These are phyloP conservation scores for Pistacia integerrima DNA, from an alignment of 345 rosid genomes.

Conservation along the genomic window DNA sequence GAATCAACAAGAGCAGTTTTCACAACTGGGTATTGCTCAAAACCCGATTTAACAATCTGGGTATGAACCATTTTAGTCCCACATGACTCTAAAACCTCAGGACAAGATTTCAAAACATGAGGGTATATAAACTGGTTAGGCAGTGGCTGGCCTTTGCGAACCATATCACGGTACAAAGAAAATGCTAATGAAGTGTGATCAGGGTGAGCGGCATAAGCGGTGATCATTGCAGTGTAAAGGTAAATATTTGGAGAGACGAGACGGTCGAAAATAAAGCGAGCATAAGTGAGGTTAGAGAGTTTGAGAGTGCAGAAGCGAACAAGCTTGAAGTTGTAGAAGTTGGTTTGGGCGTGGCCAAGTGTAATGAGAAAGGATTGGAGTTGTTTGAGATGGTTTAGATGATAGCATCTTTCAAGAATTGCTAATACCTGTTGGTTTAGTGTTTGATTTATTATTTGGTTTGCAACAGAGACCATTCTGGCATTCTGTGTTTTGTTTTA, in stretches of 20 bases:
- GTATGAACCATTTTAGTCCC: constrained; percentile 57
- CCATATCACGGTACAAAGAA: constrained; percentile 57
- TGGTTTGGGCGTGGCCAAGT: constrained; percentile 59
- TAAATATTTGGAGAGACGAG: constrained; percentile 54
- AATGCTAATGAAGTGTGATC: too few relatives aligned
- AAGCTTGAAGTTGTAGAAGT: constrained; percentile 72
- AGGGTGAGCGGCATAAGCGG: too few relatives aligned
- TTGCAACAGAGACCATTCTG: constrained; percentile 6
- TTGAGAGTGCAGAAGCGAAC: constrained; percentile 70
- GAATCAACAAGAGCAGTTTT: constrained; percentile 77
- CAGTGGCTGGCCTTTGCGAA: constrained; percentile 42
- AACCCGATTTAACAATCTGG: constrained; percentile 61
- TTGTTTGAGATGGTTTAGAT: constrained; percentile 69
- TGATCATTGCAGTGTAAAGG: constrained; percentile 46
- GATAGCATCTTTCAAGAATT: constrained; percentile 48
- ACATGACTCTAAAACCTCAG: constrained; percentile 32
- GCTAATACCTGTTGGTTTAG: constrained; percentile 40
- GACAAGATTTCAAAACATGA: constrained; percentile 61
- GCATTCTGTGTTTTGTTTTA: neutral
- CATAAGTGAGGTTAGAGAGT: constrained; percentile 55
- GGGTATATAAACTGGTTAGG: constrained; percentile 82
- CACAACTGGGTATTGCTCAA: constrained; percentile 58
- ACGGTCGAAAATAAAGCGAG: constrained; percentile 63
- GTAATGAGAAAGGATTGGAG: constrained; percentile 61
- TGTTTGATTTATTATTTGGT: neutral